Conservation (phyloP, 129 eudicot genomes). For the Silybum marianum region DNA sequence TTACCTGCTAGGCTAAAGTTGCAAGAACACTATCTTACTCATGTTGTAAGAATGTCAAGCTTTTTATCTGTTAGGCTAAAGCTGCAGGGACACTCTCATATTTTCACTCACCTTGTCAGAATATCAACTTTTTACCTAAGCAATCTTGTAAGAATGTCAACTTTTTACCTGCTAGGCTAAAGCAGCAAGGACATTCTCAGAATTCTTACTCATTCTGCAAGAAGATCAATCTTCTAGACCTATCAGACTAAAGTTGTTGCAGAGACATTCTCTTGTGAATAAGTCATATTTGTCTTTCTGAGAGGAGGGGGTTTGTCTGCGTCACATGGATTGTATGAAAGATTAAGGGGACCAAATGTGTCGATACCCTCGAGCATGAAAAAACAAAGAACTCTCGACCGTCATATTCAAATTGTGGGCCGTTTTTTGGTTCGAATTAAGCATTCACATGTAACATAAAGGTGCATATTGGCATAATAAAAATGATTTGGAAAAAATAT, state of each 20-base stretch:
- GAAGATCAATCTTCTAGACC: background rate
- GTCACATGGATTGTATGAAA: background rate
- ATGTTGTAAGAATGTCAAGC: background rate
- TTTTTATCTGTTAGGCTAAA: background rate
- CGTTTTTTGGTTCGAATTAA: background rate
- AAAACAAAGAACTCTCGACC: background rate
- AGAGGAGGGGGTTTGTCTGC: background rate
- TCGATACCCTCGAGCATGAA: background rate
- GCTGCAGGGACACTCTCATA: background rate
- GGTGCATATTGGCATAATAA: background rate
- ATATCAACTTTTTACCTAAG: background rate
- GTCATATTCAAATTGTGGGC: background rate
- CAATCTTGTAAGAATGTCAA: background rate
- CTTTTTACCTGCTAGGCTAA: background rate
- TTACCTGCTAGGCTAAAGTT: background rate
- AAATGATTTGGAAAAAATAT: background rate
- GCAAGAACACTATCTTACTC: background rate
- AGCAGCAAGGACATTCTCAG: background rate
- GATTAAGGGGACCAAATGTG: background rate
- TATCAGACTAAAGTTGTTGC: background rate
- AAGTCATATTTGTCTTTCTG: background rate
- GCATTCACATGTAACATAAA: constrained; percentile 20
- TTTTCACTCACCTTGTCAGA: background rate
- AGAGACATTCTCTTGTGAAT: background rate
- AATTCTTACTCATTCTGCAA: background rate